Conservation (phyloP, 2,329 filamentous ascomycete species). For the Penicillium brevicompactum region DNA sequence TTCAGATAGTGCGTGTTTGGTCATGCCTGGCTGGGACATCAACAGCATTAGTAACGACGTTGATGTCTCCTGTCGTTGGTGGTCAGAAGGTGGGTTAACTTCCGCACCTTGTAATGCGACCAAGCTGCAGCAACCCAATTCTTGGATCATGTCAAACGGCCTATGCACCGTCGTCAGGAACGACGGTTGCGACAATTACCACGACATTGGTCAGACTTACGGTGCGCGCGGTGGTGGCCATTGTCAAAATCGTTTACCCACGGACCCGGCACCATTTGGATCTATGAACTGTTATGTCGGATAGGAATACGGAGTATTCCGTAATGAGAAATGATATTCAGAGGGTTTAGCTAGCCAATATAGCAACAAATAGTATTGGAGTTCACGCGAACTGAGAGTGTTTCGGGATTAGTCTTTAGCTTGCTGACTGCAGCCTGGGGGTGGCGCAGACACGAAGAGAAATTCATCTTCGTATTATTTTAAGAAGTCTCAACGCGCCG, state of each 20-base stretch:
- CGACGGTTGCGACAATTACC: neutral
- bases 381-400: no score
- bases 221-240: neutral
- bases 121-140: neutral
- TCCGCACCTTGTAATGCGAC: neutral
- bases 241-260: neutral
- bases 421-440: no score
- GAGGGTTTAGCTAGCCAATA: neutral
- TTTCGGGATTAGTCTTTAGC: no score
- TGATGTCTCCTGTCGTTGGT: slow-evolving; percentile 3
- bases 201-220: slow-evolving; percentile 3
- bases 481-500: no score
- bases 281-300: slow-evolving; percentile 9
- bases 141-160: slow-evolving; percentile 5
- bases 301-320: neutral
- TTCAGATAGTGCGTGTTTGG: neutral
- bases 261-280: neutral
- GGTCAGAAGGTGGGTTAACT: neutral
- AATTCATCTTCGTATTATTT: no score
- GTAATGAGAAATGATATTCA: neutral
- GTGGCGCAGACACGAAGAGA: no score
- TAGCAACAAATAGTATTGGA: no score
- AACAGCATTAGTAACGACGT: neutral
- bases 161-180: slow-evolving; percentile 2
- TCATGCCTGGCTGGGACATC: neutral